Evolutionary conservation across 208 protist species (phyloP).

Genomic region (Vickermania ingenoplastis): DNA sequence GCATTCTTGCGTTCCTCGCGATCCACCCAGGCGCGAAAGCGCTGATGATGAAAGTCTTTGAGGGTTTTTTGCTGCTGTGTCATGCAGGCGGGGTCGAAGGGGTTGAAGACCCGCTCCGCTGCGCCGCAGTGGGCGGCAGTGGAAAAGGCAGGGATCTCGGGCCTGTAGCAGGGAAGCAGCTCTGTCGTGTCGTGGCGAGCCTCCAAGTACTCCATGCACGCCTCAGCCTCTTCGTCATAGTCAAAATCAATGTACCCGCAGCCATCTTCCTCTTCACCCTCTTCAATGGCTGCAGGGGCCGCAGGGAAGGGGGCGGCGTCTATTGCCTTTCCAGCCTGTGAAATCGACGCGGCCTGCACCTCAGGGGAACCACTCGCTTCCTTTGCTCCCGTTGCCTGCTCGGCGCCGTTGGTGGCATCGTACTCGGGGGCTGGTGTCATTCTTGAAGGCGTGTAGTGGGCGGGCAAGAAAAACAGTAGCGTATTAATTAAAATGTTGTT

Average conservation of each 20-base stretch:
- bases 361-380: too few species aligned
- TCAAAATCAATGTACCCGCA: conserved; percentile 1
- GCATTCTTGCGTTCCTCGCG: not conserved
- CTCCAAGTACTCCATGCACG: not conserved
- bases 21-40: not conserved
- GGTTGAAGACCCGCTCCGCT: too few species aligned
- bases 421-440: too few species aligned
- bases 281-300: not conserved
- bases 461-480: too few species aligned
- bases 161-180: not conserved
- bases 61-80: not conserved
- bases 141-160: not conserved
- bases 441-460: too few species aligned
- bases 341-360: too few species aligned
- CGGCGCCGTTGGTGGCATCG: too few species aligned
- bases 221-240: conserved; percentile 1
- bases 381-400: too few species aligned
- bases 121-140: not conserved
- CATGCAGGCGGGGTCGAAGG: not conserved
- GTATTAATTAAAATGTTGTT: too few species aligned
- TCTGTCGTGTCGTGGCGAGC: not conserved
- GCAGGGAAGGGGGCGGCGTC: too few species aligned
- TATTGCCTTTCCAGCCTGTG: too few species aligned
- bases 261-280: not conserved
- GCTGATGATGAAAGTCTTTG: not conserved